These are phyloP conservation scores for Chlorella sp. DNA, from an alignment of 139 green algal species.

Conservation along the genomic window DNA sequence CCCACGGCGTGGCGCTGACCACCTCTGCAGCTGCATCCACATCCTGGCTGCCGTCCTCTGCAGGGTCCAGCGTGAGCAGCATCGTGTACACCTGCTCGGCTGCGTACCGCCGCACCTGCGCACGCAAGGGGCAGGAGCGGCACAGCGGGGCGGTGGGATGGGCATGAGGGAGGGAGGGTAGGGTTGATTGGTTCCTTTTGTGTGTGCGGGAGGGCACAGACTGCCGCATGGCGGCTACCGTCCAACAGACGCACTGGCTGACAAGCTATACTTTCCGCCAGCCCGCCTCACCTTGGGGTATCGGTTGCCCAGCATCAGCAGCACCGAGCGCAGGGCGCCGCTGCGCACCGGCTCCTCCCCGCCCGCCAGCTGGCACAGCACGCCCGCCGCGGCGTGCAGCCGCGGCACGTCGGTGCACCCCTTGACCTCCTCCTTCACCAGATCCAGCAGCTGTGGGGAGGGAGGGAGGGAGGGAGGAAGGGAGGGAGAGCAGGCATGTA, in stretches of 20 bases:
- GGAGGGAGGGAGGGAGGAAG: not conserved
- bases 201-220: not conserved
- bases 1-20: conserved; percentile 68
- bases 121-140: not conserved
- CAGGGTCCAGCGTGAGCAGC: conserved; percentile 72
- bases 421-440: conserved; percentile 55
- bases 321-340: conserved; percentile 62
- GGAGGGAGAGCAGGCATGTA: not conserved
- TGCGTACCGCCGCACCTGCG: conserved; percentile 71
- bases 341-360: conserved; percentile 33
- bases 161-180: not conserved
- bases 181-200: not conserved
- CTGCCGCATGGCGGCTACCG: not conserved
- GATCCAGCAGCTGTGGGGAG: conserved; percentile 50
- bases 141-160: not conserved
- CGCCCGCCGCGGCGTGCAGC: conserved; percentile 60
- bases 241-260: not conserved
- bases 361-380: conserved; percentile 59
- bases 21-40: conserved; percentile 58
- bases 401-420: conserved; percentile 73
- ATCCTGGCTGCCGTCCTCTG: conserved; percentile 28
- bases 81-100: conserved; percentile 88
- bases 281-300: conserved; percentile 56
- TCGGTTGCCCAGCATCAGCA: conserved; percentile 69
- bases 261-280: too few relatives aligned